Evolutionary conservation across 345 rosid genomes (phyloP).

Genomic region (Salix arbutifolia): DNA sequence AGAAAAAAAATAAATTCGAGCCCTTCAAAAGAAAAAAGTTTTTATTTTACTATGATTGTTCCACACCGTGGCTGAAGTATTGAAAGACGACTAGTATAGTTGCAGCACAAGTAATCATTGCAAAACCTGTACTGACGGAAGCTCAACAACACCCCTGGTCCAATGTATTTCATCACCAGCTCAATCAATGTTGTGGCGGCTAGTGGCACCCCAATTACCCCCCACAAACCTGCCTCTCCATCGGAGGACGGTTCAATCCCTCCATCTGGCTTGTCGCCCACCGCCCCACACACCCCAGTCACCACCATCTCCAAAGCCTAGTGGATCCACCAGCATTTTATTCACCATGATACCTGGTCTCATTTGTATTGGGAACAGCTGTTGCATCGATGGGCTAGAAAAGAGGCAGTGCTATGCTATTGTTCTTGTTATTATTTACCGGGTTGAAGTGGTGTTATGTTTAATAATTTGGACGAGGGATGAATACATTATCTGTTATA

Average conservation of each 20-base stretch:
- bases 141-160: conserved; percentile 30
- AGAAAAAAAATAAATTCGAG: no score
- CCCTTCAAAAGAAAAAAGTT: no score
- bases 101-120: conserved; percentile 32
- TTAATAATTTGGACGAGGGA: neutral
- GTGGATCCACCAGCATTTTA: conserved; percentile 13
- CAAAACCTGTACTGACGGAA: conserved; percentile 27
- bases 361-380: conserved; percentile 18
- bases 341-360: conserved; percentile 16
- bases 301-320: conserved; percentile 7
- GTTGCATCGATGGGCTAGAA: conserved; percentile 36
- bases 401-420: conserved; percentile 55
- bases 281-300: conserved; percentile 6
- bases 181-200: conserved; percentile 34
- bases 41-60: conserved; percentile 14
- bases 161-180: conserved; percentile 34
- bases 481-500: conserved; percentile 1
- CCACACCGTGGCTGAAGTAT: conserved; percentile 26
- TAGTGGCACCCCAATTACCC: conserved; percentile 5
- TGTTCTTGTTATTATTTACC: neutral
- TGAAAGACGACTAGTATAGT: conserved; percentile 24
- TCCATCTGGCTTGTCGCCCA: conserved; percentile 23
- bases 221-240: conserved; percentile 11
- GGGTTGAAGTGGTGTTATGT: neutral
- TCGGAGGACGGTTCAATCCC: conserved; percentile 15